Conservation (phyloP, 495 filamentous ascomycete species). For the Aspergillus bridgeri region DNA sequence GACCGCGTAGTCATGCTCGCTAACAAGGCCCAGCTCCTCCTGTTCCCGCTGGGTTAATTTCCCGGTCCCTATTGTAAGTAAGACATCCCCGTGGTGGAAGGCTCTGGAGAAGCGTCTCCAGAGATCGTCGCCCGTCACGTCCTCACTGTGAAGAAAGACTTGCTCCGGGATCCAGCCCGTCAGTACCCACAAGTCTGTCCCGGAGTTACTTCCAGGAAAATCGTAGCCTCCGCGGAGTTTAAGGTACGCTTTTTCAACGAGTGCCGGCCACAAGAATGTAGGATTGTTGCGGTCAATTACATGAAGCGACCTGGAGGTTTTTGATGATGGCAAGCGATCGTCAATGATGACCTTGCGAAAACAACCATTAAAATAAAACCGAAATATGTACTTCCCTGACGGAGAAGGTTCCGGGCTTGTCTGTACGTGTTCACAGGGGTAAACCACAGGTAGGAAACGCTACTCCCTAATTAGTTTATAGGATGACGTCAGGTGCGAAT, state of each 20-base stretch:
- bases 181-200: conserved; percentile 84
- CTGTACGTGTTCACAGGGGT: conserved; percentile 53
- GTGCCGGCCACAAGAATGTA: conserved; percentile 78
- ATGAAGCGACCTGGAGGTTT: conserved; percentile 66
- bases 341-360: conserved; percentile 85
- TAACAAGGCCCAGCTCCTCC: conserved; percentile 72
- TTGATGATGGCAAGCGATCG: conserved; percentile 83
- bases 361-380: conserved; percentile 92
- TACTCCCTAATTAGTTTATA: conserved; percentile 34
- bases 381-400: conserved; percentile 87
- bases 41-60: conserved; percentile 70
- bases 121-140: conserved; percentile 65
- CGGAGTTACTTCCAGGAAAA: conserved; percentile 97
- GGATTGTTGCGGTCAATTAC: conserved; percentile 85
- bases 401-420: conserved; percentile 57
- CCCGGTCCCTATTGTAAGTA: conserved; percentile 88
- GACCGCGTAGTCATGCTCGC: conserved; percentile 92
- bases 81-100: conserved; percentile 74
- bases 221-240: conserved; percentile 96
- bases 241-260: conserved; percentile 96
- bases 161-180: conserved; percentile 98
- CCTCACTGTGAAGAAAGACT: conserved; percentile 80
- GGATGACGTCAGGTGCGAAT: background rate
- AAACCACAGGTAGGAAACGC: conserved; percentile 67
- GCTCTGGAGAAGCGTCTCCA: conserved; percentile 76